Evolutionary conservation across 2,329 filamentous ascomycete species (phyloP), one percentile per base, ranked within the genome.

Genomic region (Verticillium tricorpus): DNA sequence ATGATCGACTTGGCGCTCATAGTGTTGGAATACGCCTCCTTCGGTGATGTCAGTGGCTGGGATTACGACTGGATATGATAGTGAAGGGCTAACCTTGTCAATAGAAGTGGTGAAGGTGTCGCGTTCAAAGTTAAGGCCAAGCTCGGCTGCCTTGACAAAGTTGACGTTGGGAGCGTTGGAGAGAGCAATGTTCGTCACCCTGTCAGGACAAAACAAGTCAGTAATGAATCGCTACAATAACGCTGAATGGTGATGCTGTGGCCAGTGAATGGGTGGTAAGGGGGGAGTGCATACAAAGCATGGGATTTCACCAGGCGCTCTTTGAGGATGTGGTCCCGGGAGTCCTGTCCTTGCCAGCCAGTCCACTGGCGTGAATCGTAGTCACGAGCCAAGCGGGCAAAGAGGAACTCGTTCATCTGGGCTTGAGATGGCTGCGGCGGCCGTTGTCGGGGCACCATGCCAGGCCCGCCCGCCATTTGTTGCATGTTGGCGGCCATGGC

Each of bases 401-500:
- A 80, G 8, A 82, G 73, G 17, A 75, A 66, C 50, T 76, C 71
- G 58, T 77, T 76, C 25, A 77, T 66, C 64, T 76, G 73, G 52
- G 64, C 67, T 35, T 60, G 63, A 59, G 66, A 67, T 54, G 69
- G 68, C 57, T 79, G 78, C 64, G 78, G 72, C 50, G 72, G 70
- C 56, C 72, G 71, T 61, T 77, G 77, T 65, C 71, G 75, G 68
- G 76, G 75, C 72, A 80, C 76, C 73, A 81, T 78, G 62, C 76
- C 76, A 72, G 75, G 78, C 66, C 74, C 76, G 64, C 74, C 75
- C 70, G 75, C 78, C 82, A 86, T 85, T 69, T 84, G 83, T 72
- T 81, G 80, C 75, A 86, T 81, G 68, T 85, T 85, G 71, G 80
- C 83, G 77, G 84, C 83, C 84, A 87, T 86, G 74, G 80, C 81